Percentiles rank a stretch among this genome's conserved stretches.
Conservation (phyloP, 345 rosid genomes). For the Citrus reticulata region DNA sequence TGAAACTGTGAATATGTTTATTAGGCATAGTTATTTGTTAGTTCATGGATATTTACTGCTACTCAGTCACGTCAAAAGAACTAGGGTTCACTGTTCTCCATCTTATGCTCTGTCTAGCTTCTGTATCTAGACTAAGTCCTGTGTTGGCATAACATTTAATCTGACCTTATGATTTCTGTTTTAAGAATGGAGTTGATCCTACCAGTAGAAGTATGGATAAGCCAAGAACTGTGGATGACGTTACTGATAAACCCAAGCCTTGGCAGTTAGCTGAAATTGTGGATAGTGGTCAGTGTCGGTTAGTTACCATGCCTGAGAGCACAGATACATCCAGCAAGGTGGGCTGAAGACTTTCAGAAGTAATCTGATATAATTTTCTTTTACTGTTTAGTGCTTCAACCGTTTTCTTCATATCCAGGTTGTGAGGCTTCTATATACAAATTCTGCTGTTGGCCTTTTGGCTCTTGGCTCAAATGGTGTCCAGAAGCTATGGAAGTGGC, state of each 20-base stretch:
- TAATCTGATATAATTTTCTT: not conserved
- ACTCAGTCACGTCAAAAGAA: not conserved
- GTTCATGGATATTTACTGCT: not conserved
- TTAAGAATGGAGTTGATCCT: conserved; percentile 84
- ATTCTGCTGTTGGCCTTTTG: conserved; percentile 76
- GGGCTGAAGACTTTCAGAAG: conserved; percentile 3
- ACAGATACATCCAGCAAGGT: conserved; percentile 85
- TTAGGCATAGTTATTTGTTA: not conserved
- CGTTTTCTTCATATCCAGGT: conserved; percentile 40
- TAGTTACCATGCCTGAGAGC: conserved; percentile 72
- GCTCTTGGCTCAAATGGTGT: conserved; percentile 78
- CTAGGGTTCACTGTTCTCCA: not conserved
- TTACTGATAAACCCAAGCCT: conserved; percentile 63
- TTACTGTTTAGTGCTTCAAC: not conserved
- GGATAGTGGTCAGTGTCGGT: conserved; percentile 62
- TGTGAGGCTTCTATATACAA: conserved; percentile 82
- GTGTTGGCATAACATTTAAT: not conserved
- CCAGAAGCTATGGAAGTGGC: conserved; percentile 83
- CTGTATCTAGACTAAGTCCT: not conserved
- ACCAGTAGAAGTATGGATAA: conserved; percentile 74
- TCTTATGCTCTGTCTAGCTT: not conserved
- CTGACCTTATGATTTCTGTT: not conserved
- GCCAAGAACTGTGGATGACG: conserved; percentile 67
- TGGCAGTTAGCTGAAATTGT: conserved; percentile 80
- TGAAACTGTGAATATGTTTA: not conserved